Evolutionary conservation across 805 yeast species (phyloP).

Genomic region (Wickerhamomyces tratensis): DNA sequence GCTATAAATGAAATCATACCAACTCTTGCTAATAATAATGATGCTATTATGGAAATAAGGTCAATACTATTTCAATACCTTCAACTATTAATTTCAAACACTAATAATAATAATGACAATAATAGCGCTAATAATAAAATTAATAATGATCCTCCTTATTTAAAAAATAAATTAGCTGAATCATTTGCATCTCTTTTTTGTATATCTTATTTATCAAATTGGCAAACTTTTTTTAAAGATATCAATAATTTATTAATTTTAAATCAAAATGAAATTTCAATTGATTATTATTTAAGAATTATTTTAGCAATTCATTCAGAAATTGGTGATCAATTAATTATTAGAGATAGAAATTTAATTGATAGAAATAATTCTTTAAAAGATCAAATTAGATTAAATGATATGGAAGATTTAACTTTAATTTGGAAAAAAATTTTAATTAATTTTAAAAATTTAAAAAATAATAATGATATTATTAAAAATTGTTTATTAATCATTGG

Average conservation of each 20-base stretch:
- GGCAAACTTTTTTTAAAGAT: constrained; percentile 44
- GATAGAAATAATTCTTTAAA: constrained; percentile 66
- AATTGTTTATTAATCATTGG: constrained; percentile 63
- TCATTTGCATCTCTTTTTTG: constrained; percentile 43
- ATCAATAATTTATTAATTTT: constrained; percentile 25
- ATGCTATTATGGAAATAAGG: neutral
- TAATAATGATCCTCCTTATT: constrained; percentile 27
- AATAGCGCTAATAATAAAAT: too few species aligned
- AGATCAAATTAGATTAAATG: constrained; percentile 72
- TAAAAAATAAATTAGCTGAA: constrained; percentile 51
- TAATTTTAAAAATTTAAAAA: constrained; percentile 21
- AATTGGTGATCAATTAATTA: constrained; percentile 84
- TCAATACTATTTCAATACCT: constrained; percentile 7
- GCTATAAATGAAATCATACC: constrained; percentile 17
- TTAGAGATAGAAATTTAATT: constrained; percentile 51
- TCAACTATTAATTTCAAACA: constrained; percentile 10
- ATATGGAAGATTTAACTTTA: constrained; percentile 53
- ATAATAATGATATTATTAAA: constrained; percentile 38
- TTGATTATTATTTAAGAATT: constrained; percentile 69
- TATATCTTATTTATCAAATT: constrained; percentile 33
- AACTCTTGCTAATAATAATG: constrained; percentile 1
- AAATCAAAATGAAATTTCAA: constrained; percentile 18
- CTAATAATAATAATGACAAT: too few species aligned
- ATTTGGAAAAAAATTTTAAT: constrained; percentile 58
- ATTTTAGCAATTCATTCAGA: constrained; percentile 74